Evolutionary conservation across 2,329 filamentous ascomycete species (phyloP).

Genomic region (Escovopsis sp.): DNA sequence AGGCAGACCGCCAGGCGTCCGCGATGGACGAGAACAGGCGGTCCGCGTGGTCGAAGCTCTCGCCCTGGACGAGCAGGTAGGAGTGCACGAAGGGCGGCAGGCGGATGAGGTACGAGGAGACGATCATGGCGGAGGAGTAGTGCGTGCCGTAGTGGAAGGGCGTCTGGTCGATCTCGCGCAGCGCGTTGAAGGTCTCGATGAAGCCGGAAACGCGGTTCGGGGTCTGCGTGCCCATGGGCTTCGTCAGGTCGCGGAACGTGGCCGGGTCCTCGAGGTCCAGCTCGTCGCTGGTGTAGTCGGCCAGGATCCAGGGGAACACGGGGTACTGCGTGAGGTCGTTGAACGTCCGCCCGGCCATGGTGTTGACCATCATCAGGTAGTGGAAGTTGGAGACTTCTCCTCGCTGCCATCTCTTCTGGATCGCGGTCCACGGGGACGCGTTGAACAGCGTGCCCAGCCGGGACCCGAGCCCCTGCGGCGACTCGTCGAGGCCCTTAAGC

Average conservation of each 20-base stretch:
- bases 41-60: constrained; percentile 89
- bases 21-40: constrained; percentile 87
- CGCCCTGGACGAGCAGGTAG: constrained; percentile 87
- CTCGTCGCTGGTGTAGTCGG: constrained; percentile 89
- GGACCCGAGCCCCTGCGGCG: constrained; percentile 53
- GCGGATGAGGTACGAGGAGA: constrained; percentile 88
- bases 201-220: constrained; percentile 62
- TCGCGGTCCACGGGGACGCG: constrained; percentile 62
- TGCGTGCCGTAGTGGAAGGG: constrained; percentile 97
- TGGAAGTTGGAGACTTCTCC: constrained; percentile 98
- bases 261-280: constrained; percentile 72
- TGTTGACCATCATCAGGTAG: constrained; percentile 97
- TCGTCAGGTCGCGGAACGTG: constrained; percentile 80
- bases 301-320: constrained; percentile 92
- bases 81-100: constrained; percentile 94
- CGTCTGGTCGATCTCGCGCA: constrained; percentile 82
- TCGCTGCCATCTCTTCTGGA: constrained; percentile 77
- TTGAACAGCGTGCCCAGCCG: constrained; percentile 91
- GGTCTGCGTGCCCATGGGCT: constrained; percentile 91
- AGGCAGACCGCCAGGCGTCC: constrained; percentile 82
- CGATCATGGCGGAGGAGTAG: constrained; percentile 98
- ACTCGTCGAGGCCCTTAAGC: constrained; percentile 49
- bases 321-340: constrained; percentile 97
- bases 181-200: constrained; percentile 67
- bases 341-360: constrained; percentile 90